phyloP scores from a whole-genome alignment of 179 eudicot genomes.

The Silene coronaria region DNA sequence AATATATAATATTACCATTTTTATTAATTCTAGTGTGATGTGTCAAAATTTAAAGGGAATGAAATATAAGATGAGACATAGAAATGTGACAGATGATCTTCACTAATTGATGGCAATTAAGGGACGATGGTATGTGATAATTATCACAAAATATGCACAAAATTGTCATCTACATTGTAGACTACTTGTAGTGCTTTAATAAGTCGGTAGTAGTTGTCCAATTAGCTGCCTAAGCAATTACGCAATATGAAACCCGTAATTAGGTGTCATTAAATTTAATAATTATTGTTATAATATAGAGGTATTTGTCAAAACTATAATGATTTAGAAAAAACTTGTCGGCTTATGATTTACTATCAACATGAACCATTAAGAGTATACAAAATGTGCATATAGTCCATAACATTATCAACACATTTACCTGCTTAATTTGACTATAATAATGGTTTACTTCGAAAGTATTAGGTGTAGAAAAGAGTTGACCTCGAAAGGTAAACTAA shows the following conservation, averaged over 20 bases:
- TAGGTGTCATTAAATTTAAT: not conserved
- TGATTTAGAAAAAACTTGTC: not conserved
- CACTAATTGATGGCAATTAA: too few species aligned
- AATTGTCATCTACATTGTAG: too few species aligned
- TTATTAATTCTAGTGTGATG: too few species aligned
- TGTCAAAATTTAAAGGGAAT: too few species aligned
- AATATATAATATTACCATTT: too few species aligned
- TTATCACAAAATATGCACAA: not conserved
- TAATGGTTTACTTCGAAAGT: not conserved
- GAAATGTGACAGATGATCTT: too few species aligned
- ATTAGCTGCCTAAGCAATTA: not conserved
- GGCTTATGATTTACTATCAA: not conserved
- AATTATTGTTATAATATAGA: not conserved
- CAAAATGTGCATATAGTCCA: not conserved
- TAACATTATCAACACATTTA: slow-evolving; percentile 2
- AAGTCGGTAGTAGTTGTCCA: not conserved
- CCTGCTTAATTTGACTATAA: not conserved
- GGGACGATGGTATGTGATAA: not conserved
- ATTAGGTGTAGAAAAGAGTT: not conserved
- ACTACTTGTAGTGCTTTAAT: not conserved
- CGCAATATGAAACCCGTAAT: not conserved
- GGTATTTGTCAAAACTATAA: slow-evolving; percentile 6
- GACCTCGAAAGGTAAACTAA: too few species aligned
- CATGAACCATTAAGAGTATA: not conserved
- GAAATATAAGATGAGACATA: too few species aligned